Base-by-base conservation (phyloP, 139 green algal genomes). In the Chlorella sp. region DNA sequence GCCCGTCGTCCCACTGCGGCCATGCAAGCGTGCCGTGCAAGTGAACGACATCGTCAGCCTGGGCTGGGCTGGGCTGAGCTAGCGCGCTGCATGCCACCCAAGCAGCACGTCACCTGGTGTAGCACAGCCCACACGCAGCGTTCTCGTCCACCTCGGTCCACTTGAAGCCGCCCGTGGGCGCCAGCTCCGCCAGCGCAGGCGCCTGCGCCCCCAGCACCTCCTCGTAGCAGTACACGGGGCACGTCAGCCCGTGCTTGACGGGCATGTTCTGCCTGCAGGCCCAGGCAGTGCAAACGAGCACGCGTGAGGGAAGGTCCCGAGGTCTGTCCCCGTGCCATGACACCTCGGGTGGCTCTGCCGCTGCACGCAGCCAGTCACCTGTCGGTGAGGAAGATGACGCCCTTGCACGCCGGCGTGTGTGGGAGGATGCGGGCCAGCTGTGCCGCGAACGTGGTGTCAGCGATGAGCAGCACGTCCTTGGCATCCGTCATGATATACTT, bases 51-150 rank as follows among this genome's bases (percentile, higher is more conserved):
- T 59, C 49, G 49, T 17, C 27, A 31, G 59, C 59, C 59, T 14
- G 59, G 5, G 59, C 22, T 33, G 26, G 24, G n/a, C n/a, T n/a
- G n/a, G n/a, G n/a, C n/a, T n/a, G n/a, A n/a, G n/a, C n/a, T n/a
- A n/a, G n/a, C n/a, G n/a, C n/a, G n/a, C n/a, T n/a, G n/a, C n/a
- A n/a, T n/a, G n/a, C n/a, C n/a, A n/a, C n/a, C n/a, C n/a, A n/a
- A n/a, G n/a, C n/a, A n/a, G n/a, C n/a, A n/a, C n/a, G n/a, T n/a
- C n/a, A 62, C 66, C 66, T 80, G 31, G 91, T 96, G 83, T 94
- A 96, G 88, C 91, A 95, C 67, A 95, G 81, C 22, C 90, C 90
- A 63, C 79, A 90, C 1, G 89, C 84, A 17, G 71, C 69, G 51
- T 83, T 74, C 74, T 95, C 90, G 50, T 88, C 73, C 42, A 80